Evolutionary conservation across 2,329 filamentous ascomycete species (phyloP).

Genomic region (Coniella lustricola): DNA sequence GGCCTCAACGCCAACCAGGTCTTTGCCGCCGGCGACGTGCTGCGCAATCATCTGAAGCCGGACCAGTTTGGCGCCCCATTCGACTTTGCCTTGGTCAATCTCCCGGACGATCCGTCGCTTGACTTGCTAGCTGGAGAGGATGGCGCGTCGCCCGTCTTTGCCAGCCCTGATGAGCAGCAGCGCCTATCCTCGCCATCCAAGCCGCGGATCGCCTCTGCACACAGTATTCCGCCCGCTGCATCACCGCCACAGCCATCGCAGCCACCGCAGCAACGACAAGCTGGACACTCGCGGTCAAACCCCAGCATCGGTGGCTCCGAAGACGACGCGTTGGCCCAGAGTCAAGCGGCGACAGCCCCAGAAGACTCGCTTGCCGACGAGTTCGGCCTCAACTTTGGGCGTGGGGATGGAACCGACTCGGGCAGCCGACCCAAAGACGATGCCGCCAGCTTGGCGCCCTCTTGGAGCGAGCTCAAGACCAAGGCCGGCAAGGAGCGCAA

Average conservation of each 20-base stretch:
- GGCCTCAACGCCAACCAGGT: too few species aligned
- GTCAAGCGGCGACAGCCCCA: constrained; percentile 36
- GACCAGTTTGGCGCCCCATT: constrained; percentile 45
- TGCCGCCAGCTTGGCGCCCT: constrained; percentile 51
- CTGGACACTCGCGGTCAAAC: constrained; percentile 4
- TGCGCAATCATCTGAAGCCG: constrained; percentile 34
- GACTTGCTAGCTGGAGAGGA: constrained; percentile 31
- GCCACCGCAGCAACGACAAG: constrained; percentile 25
- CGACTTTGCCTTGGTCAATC: constrained; percentile 41
- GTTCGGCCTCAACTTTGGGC: constrained; percentile 44
- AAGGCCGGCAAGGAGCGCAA: constrained; percentile 96
- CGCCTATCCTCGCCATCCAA: constrained; percentile 28
- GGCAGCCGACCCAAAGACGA: constrained; percentile 49
- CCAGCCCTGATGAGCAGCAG: constrained; percentile 22
- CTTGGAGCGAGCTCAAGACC: constrained; percentile 79
- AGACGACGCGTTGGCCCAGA: too few species aligned
- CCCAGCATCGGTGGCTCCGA: constrained; percentile 37
- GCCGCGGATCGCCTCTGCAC: constrained; percentile 28
- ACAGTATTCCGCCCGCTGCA: constrained; percentile 20
- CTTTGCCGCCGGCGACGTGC: neutral
- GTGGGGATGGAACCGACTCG: constrained; percentile 47
- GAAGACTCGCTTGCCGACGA: constrained; percentile 46
- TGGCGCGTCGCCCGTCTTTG: constrained; percentile 24
- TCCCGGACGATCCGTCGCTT: constrained; percentile 36
- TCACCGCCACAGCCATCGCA: constrained; percentile 29